phyloP scores from a whole-genome alignment of 1,139 yeast genomes.

The Kurtzmaniella quercitrusa region DNA sequence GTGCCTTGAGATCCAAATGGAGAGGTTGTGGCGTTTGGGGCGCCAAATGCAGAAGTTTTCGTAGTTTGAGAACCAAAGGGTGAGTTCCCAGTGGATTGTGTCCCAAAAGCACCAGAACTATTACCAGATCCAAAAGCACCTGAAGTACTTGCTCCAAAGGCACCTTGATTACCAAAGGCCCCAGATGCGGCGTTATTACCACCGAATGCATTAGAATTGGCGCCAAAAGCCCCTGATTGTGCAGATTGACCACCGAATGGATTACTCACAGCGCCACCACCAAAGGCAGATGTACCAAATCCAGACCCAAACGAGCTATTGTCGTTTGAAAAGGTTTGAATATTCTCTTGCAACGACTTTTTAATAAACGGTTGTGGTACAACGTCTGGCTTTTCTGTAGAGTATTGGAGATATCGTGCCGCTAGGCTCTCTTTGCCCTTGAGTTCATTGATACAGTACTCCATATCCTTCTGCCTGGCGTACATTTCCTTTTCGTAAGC shows the following conservation, averaged over 20 bases:
- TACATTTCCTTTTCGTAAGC: constrained; percentile 37
- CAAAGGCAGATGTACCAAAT: constrained; percentile 11
- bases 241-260: constrained; percentile 3
- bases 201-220: constrained; percentile 1
- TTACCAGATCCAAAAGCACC: neutral
- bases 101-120: constrained; percentile 1
- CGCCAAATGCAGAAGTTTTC: neutral
- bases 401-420: constrained; percentile 52
- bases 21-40: neutral
- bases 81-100: neutral
- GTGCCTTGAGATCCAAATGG: neutral
- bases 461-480: constrained; percentile 45
- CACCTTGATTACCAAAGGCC: neutral
- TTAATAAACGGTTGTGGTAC: constrained; percentile 37
- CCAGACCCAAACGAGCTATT: constrained; percentile 7
- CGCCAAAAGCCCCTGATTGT: constrained; percentile 8
- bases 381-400: constrained; percentile 30
- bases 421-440: constrained; percentile 42
- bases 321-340: constrained; percentile 12
- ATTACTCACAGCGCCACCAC: constrained; percentile 7
- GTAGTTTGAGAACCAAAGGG: neutral
- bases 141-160: neutral
- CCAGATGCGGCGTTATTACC: neutral
- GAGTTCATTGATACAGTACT: constrained; percentile 36
- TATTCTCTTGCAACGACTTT: constrained; percentile 23